Evolutionary conservation across 2,329 filamentous ascomycete genomes (phyloP).

Genomic region (Pseudocercospora vitis): DNA sequence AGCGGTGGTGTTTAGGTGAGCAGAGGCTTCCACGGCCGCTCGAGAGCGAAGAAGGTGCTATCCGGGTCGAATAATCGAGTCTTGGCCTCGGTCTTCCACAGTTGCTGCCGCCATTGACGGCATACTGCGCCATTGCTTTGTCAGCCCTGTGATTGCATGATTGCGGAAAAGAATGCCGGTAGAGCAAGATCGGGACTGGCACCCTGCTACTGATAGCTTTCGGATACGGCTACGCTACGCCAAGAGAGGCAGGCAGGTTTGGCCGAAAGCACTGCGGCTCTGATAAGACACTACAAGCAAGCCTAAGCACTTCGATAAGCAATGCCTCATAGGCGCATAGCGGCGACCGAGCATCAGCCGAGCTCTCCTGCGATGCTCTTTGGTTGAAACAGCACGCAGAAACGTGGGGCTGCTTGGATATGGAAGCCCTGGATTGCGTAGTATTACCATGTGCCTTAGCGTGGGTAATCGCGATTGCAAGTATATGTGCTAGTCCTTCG

Average conservation of each 20-base stretch:
- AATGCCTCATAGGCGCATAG: background rate
- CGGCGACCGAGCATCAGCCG: background rate
- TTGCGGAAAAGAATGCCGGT: too few species aligned
- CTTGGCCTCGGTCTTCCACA: too few species aligned
- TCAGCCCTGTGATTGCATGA: too few species aligned
- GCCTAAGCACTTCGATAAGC: background rate
- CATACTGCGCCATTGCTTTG: too few species aligned
- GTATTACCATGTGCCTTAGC: slow-evolving; percentile 3
- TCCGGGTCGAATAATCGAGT: too few species aligned
- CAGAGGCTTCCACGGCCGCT: too few species aligned
- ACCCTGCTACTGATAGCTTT: background rate
- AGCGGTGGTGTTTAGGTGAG: too few species aligned
- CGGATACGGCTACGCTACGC: background rate
- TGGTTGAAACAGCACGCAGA: background rate
- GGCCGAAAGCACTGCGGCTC: background rate
- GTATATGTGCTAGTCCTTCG: background rate
- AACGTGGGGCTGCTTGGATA: background rate
- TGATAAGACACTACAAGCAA: background rate
- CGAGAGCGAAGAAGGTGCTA: too few species aligned
- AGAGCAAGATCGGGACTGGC: too few species aligned
- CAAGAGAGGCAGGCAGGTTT: slow-evolving; percentile 1
- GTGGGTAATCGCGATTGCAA: background rate
- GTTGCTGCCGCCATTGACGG: too few species aligned
- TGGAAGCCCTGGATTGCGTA: background rate
- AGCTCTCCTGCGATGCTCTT: background rate